Evolutionary conservation across 257 asterid species (phyloP), one percentile per base, ranked within the genome.

Genomic region (Solanum ossicruentum): DNA sequence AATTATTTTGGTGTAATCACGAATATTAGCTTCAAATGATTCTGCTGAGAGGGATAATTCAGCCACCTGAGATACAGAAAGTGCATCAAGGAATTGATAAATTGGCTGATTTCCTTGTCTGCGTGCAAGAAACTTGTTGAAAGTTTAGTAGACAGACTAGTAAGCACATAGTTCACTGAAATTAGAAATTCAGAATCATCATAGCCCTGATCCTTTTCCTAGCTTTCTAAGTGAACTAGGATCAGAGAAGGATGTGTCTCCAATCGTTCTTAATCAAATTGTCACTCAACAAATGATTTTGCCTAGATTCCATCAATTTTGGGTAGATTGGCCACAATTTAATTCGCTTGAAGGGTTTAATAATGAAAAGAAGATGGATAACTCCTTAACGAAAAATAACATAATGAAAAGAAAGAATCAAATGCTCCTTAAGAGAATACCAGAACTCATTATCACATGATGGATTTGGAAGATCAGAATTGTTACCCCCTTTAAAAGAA

Each of bases 1-100:
- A 78, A 95, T 93, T 66, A 93, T 85, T 86, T 93, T 96, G 85
- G 99, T 95, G 54, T 95, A 95, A 78, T 96, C 99, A 49, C 98
- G 98, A 72, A 91, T 85, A 75, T 90, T 89, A 26, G 94, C 89
- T 91, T 94, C 99, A 51, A 94, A 96, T n/a, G 97, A 92, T 82
- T 96, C 98, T 89, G 92, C 94, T 23, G 85, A 72, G 10, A 94
- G 89, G 54, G 95, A 96, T 65, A 87, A 91, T 83, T 93, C 97
- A 9, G 89, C 92, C 43, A 94, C 91, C 99, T 96, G 90, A 83
- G 88, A 86, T 80, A 67, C 57, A 84, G 79, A 60, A 83, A 23
- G 16, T 58, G 81, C 17, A 47, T 36, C 51, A 36, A 26, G 52
- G 45, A 21, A 49, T 20, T 51, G 82, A 75, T 75, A 85, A 84